Evolutionary conservation across 352 stramenopile genomes (phyloP).

Genomic region (Halophytophthora batemanensis): DNA sequence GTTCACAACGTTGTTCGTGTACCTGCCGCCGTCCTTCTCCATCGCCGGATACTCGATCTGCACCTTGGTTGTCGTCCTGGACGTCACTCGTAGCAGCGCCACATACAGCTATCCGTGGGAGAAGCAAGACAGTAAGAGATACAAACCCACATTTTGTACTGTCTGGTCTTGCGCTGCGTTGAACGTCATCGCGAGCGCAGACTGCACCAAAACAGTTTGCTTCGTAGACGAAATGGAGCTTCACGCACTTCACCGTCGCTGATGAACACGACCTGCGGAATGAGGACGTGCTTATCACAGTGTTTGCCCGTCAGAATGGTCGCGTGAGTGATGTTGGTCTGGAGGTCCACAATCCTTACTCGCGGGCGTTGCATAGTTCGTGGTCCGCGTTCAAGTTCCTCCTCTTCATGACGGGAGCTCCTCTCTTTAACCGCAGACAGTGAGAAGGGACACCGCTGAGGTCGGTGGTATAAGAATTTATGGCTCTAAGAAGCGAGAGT

Average conservation of each 20-base stretch:
- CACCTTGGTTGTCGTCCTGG: conserved; percentile 1
- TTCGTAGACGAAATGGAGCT: conserved; percentile 7
- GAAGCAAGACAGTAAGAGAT: conserved; percentile 13
- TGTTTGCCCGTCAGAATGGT: conserved; percentile 18
- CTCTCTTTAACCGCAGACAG: too few relatives aligned
- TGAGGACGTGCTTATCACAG: conserved; percentile 13
- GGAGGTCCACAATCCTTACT: conserved; percentile 5
- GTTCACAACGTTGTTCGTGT: conserved; percentile 1
- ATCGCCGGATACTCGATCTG: too few relatives aligned
- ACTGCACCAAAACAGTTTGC: conserved; percentile 5
- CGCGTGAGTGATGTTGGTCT: conserved; percentile 7
- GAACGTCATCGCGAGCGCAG: conserved; percentile 23
- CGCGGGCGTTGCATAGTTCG: conserved; percentile 8
- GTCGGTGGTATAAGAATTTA: too few relatives aligned
- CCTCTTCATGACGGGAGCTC: too few relatives aligned
- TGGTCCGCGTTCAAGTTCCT: neutral
- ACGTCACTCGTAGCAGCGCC: conserved; percentile 10
- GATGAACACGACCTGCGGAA: conserved; percentile 13
- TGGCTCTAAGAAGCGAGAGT: too few relatives aligned
- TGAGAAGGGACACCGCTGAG: too few relatives aligned
- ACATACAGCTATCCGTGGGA: conserved; percentile 21
- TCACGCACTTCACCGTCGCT: conserved; percentile 2
- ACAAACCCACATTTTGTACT: conserved; percentile 19
- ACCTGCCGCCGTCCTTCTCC: neutral
- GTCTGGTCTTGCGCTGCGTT: conserved; percentile 25